Base-by-base conservation (phyloP, 2,329 filamentous ascomycete species). In the Chaetomiaceae sp. region DNA sequence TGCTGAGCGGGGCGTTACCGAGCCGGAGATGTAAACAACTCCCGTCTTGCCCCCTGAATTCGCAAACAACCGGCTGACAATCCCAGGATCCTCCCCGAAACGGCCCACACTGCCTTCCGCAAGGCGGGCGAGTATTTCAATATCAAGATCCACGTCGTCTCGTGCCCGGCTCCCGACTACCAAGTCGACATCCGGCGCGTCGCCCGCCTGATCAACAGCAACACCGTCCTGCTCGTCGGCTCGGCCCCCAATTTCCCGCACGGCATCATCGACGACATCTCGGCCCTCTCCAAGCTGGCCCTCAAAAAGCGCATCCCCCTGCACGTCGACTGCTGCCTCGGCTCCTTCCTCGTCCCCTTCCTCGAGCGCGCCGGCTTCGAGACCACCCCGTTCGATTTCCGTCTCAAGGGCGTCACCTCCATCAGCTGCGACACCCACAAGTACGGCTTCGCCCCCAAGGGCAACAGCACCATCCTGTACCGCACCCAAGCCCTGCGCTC, bases 351-450 rank as follows among this genome's bases (percentile, higher is more conserved):
- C 41, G 82, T 99, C 39, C 90, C 93, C 2, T 89, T 92, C 73
- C 85, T 99, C 38, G 85, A 90, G 57, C 88, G 87, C 65, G 90
- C 93, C n/a, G 93, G 93, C 39, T 97, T 96, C 68, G 89, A 95
- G 56, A 80, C 87, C 19, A 83, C 86, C 60, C 83, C 83, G 5
- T 97, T 97, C 65, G 93, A 99, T 69, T 99, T 99, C 80, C 83
- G 87, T 50, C 83, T 95, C 53, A 89, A 88, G 60, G 93, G 93
- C 61, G 93, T 99, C 33, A 96, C 92, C 3, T 92, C 86, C 68
- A 97, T 99, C 68, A 90, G 85, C 59, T 95, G 91, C 68, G 93
- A 99, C 68, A 99, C 93, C 3, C 93, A 99, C 79, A 99, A 99
- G 70, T 99, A 99, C 67, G 93, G 93, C 33, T 99, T 99, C 66